Evolutionary conservation across 108 stramenopile species (phyloP).

Genomic region (Conticribra weissflogii): DNA sequence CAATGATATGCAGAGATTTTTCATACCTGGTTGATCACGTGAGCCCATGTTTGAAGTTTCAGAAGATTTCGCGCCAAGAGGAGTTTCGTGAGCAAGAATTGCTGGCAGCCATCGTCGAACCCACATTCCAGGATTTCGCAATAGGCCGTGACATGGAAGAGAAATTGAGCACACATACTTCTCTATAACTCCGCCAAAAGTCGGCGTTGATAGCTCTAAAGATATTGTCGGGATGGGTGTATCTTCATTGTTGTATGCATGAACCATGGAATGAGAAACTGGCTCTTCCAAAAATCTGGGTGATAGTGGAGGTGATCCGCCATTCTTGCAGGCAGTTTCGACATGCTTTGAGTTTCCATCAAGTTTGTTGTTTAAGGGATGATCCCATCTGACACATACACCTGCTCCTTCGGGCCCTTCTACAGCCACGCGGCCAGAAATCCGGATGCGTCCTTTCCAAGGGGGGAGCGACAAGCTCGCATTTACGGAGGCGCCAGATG

Average conservation of each 20-base stretch:
- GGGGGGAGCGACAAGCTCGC: slow-evolving; percentile 68
- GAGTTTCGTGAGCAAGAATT: slow-evolving; percentile 11
- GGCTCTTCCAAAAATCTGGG: slow-evolving; percentile 21
- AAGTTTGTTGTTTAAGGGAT: slow-evolving; percentile 13
- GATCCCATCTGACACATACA: slow-evolving; percentile 74
- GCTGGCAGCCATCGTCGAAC: slow-evolving; percentile 61
- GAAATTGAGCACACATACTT: slow-evolving; percentile 63
- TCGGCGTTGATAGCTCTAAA: slow-evolving; percentile 61
- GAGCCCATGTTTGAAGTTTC: background rate
- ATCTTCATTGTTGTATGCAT: slow-evolving; percentile 75
- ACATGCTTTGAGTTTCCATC: background rate
- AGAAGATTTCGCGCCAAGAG: background rate
- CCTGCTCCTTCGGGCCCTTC: slow-evolving; percentile 56
- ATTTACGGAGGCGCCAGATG: slow-evolving; percentile 58
- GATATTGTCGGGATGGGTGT: slow-evolving; percentile 77
- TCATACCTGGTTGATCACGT: background rate
- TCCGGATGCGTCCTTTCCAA: slow-evolving; percentile 80
- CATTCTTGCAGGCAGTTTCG: slow-evolving; percentile 10
- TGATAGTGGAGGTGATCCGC: background rate
- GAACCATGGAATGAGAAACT: slow-evolving; percentile 70
- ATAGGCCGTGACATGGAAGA: slow-evolving; percentile 58
- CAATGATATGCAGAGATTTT: background rate
- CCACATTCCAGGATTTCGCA: slow-evolving; percentile 63
- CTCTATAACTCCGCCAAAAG: slow-evolving; percentile 72
- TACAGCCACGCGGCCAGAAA: slow-evolving; percentile 31